phyloP scores from a whole-genome alignment of 306 rosid species.

The Vigna mungo region DNA sequence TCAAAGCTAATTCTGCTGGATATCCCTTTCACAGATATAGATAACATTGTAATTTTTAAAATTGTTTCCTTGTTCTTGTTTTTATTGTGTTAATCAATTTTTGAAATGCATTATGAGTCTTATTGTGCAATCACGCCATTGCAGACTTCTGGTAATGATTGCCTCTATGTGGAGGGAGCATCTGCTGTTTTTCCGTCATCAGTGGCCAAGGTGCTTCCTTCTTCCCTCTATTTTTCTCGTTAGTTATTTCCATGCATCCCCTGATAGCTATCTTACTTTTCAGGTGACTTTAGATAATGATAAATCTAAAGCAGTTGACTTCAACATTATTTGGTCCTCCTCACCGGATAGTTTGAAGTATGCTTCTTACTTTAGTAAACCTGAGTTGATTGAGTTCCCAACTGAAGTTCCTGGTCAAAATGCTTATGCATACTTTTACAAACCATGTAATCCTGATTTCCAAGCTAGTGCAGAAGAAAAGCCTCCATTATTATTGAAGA shows the following conservation, averaged over 20 bases:
- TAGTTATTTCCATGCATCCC: not conserved
- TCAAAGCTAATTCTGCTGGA: slow-evolving; percentile 64
- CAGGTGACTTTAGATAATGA: slow-evolving; percentile 77
- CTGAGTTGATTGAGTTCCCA: slow-evolving; percentile 90
- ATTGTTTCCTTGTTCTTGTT: slow-evolving; percentile 18
- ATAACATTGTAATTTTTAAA: slow-evolving; percentile 69
- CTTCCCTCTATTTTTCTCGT: slow-evolving; percentile 1
- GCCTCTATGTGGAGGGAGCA: slow-evolving; percentile 88
- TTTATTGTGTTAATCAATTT: slow-evolving; percentile 9
- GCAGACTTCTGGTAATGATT: slow-evolving; percentile 69
- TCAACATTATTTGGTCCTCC: slow-evolving; percentile 84
- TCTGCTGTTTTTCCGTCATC: slow-evolving; percentile 76
- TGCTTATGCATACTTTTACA: slow-evolving; percentile 94
- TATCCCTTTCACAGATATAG: slow-evolving; percentile 87
- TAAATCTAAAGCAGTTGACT: slow-evolving; percentile 63
- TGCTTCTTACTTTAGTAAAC: slow-evolving; percentile 74
- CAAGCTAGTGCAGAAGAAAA: slow-evolving; percentile 74
- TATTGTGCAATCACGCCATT: slow-evolving; percentile 40
- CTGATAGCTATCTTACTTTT: slow-evolving; percentile 37
- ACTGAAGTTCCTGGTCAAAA: slow-evolving; percentile 91
- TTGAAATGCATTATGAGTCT: slow-evolving; percentile 19
- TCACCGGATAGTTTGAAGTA: slow-evolving; percentile 81
- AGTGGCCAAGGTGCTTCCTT: slow-evolving; percentile 74
- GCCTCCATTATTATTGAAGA: slow-evolving; percentile 86
- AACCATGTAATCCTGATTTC: slow-evolving; percentile 73